Evolutionary conservation across 345 rosid genomes (phyloP).

Genomic region (Syzygium oleosum): DNA sequence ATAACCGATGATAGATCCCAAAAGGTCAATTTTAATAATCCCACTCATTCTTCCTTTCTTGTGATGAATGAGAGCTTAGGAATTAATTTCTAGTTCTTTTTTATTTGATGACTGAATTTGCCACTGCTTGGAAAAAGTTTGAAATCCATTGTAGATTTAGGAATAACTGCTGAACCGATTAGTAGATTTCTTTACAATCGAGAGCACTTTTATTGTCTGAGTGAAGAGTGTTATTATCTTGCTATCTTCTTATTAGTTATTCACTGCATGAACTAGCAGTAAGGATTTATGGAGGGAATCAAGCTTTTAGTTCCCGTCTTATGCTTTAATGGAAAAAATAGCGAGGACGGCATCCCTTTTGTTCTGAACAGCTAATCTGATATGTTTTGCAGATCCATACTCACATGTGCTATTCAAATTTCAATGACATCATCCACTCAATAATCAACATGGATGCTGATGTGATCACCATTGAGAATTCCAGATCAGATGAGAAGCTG

Average conservation of each 20-base stretch:
- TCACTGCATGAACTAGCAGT: neutral
- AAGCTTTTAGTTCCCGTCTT: neutral
- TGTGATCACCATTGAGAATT: constrained; percentile 96
- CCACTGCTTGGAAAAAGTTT: neutral
- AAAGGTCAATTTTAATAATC: neutral
- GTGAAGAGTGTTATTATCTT: neutral
- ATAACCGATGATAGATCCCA: neutral
- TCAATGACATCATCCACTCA: constrained; percentile 95
- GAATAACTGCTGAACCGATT: neutral
- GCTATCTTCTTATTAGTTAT: neutral
- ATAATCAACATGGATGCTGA: constrained; percentile 97
- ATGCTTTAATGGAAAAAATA: neutral
- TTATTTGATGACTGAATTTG: neutral
- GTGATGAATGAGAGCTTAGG: neutral
- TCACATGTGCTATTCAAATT: constrained; percentile 99
- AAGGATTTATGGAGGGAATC: neutral
- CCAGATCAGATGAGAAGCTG: constrained; percentile 96
- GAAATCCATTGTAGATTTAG: neutral
- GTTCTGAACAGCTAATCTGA: neutral
- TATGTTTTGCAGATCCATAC: constrained; percentile 66
- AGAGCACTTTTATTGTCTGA: neutral
- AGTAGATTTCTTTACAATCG: neutral
- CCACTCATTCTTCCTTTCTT: neutral
- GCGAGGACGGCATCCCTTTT: neutral
- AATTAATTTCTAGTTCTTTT: neutral